Evolutionary conservation across 2,329 filamentous ascomycete genomes (phyloP), one percentile per base, ranked within the genome.

Genomic region (Cercospora sojina): DNA sequence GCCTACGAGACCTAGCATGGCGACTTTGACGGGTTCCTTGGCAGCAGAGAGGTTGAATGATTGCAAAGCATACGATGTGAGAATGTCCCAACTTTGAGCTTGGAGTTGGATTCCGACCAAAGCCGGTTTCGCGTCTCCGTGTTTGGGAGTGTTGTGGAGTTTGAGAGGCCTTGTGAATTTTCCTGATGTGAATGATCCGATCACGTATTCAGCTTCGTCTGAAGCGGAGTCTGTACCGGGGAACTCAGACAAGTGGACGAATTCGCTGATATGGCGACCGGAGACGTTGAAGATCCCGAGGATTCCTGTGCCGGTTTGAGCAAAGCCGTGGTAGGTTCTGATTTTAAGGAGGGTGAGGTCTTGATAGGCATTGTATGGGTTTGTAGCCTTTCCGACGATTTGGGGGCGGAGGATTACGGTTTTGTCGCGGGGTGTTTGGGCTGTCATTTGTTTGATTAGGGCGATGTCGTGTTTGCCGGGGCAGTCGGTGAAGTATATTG

Each of bases 401-500:
- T 88, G 90, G 0, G 94, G 92, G 1, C 94, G 86, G 64, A 98
- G 87, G 20, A 96, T 91, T 0, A 96, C 86, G 0, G 92, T 95
- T 69, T 87, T 89, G 0, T 89, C 91, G 25, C 86, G 82, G 0
- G 88, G 83, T 0, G 91, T 95, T 10, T 84, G 81, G 0, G 90
- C 93, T 0, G 91, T 93, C 85, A 98, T 93, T 76, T 96, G 89
- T 29, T 84, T 79, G 67, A 99, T 90, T 16, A 99, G 79, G 5
- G 84, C 79, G 31, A 93, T 74, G 74, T 97, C 85, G 77, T 98
- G 92, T 67, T 91, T 81, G 0, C 92, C 93, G 0, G 94, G 94
- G 0, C 88, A 86, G 78, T 99, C 95, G 0, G 94, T 98, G 76
- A 99, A 93, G 74, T 96, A 97, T 47, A 99, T 90, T 0, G 94